phyloP scores from a whole-genome alignment of 495 filamentous ascomycete genomes.

The Daldinia concentrica region DNA sequence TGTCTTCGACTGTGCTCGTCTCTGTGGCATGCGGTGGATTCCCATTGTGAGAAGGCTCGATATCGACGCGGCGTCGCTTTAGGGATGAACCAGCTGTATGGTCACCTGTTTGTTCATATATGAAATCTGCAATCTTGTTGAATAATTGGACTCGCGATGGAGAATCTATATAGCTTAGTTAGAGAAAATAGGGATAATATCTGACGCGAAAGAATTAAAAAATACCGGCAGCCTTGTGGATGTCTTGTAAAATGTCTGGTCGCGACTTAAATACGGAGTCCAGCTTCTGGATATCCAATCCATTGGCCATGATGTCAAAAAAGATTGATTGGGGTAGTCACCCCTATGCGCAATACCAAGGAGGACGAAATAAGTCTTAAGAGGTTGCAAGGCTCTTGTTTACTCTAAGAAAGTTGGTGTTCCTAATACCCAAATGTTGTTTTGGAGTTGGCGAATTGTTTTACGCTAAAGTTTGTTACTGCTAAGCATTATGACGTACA shows the following conservation, averaged over 20 bases:
- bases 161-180: constrained; percentile 48
- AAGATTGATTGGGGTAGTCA: constrained; percentile 2
- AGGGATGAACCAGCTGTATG: constrained; percentile 49
- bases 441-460: constrained; percentile 12
- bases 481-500: constrained; percentile 30
- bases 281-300: constrained; percentile 54
- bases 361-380: neutral
- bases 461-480: constrained; percentile 20
- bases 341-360: constrained; percentile 1
- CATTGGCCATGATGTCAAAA: constrained; percentile 49
- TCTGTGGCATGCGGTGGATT: constrained; percentile 38
- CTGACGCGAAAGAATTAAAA: neutral
- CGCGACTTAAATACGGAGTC: constrained; percentile 55
- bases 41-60: constrained; percentile 46
- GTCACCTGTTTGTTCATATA: constrained; percentile 53
- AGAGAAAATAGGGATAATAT: constrained; percentile 13
- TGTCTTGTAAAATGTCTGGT: constrained; percentile 56
- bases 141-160: constrained; percentile 59
- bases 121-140: constrained; percentile 62
- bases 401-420: neutral
- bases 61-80: constrained; percentile 62
- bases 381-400: neutral
- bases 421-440: neutral
- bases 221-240: constrained; percentile 58
- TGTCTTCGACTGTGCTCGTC: constrained; percentile 43